Evolutionary conservation across 345 rosid genomes (phyloP), one percentile per base, ranked within the genome.

Genomic region (Citrus medica): DNA sequence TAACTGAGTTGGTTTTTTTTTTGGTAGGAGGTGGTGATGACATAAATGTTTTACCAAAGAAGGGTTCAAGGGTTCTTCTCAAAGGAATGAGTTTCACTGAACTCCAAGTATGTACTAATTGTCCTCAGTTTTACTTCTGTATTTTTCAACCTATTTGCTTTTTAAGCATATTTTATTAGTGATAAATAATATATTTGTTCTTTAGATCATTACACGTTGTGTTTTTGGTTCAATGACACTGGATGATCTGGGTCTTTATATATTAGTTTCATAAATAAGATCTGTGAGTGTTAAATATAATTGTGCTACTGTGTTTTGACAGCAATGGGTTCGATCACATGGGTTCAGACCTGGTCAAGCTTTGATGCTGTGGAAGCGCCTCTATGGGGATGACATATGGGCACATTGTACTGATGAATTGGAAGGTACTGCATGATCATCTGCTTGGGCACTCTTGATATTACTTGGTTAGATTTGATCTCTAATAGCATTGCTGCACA

Each of bases 321-420:
- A 93, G 99, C 86, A 85, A 83, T 96, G 99, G 99, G 97, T 93
- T 82, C 86, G 69, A 67, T 92, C 92, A 7, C 91, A 86, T 85
- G 97, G 99, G 46, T 95, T 86, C 88, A 82, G 98, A 59, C 89
- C 98, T 2, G 97, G 98, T 56, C 99, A 93, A 82, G 99, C 99
- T 77, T 62, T 95, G 86, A 95, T 93, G 98, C 84, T 95, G 63
- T 92, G 99, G 97, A 95, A 93, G 85, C 91, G 97, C 38, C 76
- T 95, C n/a, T 95, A 95, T 79, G 92, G 91, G 66, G 88, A 92
- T 77, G 74, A 81, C 69, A 85, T 88, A 42, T 95, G 96, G 96
- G 98, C 96, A 2, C 85, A 88, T 51, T 53, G 71, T 77, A 76
- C 76, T 67, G 90, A 92, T 73, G 94, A 91, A 74, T 81, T 95